Evolutionary conservation across 2,329 filamentous ascomycete species (phyloP), one percentile per base, ranked within the genome.

Genomic region (Chrysosporium keratinophilum): DNA sequence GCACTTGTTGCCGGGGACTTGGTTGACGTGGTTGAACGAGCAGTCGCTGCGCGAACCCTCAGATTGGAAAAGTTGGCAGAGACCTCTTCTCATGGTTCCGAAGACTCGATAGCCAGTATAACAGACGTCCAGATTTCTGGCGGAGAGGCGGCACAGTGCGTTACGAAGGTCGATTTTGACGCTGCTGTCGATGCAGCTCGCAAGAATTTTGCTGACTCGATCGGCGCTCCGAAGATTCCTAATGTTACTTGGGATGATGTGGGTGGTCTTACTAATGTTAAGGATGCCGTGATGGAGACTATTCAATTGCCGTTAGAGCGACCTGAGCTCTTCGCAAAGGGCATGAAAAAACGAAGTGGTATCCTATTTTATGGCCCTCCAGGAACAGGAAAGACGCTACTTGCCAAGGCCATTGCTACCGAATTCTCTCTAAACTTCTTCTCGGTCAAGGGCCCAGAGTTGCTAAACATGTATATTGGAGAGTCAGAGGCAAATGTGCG

Each of bases 201-300:
- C 52, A 96, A 96, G 77, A 97, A 96, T 70, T 98, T 98, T 67
- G 91, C 93, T 5, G 93, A 97, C 68, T 85, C 91, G 0, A 98
- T 98, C 59, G 93, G 93, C 20, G 93, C 93, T 4, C 93, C 93
- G 1, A 97, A 98, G 75, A 91, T 97, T 65, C 93, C 93, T 75
- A 98, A 98, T 71, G 91, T 97, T 61, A 89, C 91, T 73, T 98
- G 93, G 93, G 93, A 98, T 75, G 93, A 98, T 68, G 97, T 98
- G 74, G 94, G 93, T 84, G 93, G 93, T 76, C 81, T 98, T 67
- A 89, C 95, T 72, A 85, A 84, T 43, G 93, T 98, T 83, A 98
- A 98, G 85, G 89, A 93, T 76, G 94, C 97, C 71, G 90, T 98
- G 73, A 93, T 94, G 79, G 93, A 98, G 78, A 91, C 85, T 67